Conservation (phyloP, 306 rosid species). For the Glycyrrhiza uralensis region DNA sequence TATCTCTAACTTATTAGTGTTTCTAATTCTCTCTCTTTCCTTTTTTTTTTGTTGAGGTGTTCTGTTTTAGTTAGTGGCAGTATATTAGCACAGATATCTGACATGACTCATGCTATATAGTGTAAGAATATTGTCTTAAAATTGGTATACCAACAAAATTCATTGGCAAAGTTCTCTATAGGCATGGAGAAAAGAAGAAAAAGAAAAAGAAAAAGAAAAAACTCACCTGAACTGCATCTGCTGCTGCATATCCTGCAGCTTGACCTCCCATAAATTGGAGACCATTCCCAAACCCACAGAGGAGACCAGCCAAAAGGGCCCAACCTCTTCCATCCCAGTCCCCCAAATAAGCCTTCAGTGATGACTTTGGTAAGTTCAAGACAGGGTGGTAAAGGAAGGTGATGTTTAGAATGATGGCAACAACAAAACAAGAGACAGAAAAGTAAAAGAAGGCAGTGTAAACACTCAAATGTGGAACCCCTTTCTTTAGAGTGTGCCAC, state of each 20-base stretch:
- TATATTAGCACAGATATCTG: too few species aligned
- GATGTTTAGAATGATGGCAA: conserved; percentile 65
- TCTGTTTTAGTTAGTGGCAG: too few species aligned
- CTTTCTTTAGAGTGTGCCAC: conserved; percentile 64
- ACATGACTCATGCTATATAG: too few species aligned
- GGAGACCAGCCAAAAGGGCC: conserved; percentile 88
- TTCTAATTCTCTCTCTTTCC: too few species aligned
- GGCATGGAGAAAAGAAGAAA: not conserved
- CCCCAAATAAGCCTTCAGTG: conserved; percentile 65
- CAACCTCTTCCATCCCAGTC: conserved; percentile 94
- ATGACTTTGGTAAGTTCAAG: conserved; percentile 65
- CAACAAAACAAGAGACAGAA: conserved; percentile 64
- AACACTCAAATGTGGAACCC: conserved; percentile 76
- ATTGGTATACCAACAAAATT: not conserved
- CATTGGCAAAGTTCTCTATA: not conserved
- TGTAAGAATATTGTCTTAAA: not conserved
- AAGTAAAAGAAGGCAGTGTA: conserved; percentile 83
- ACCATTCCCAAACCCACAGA: conserved; percentile 94
- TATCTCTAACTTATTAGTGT: too few species aligned
- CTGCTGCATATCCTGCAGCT: conserved; percentile 99
- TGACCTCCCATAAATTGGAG: conserved; percentile 97
- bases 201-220: not conserved
- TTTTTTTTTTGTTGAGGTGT: too few species aligned
- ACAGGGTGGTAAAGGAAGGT: conserved; percentile 71
- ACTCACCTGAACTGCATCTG: conserved; percentile 91